Evolutionary conservation across 257 asterid species (phyloP), one percentile per base, ranked within the genome.

Genomic region (Leptodermis oblonga): DNA sequence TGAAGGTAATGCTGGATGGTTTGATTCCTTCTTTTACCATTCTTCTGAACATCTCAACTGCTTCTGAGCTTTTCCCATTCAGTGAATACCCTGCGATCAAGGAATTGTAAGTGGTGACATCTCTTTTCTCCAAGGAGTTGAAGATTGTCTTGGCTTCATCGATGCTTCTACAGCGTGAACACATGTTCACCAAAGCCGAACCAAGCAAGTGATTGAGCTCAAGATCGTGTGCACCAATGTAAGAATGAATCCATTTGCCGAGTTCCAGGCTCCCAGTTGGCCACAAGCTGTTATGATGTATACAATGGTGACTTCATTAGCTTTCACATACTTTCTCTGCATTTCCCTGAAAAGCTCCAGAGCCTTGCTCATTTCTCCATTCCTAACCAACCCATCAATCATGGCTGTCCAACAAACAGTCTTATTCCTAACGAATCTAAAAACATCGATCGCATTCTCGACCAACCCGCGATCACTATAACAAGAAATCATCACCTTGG

Each of bases 311-410:
- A 81, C 58, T 64, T 85, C 86, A 76, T 87, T 84, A 6, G 84
- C 83, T 68, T 77, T 79, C 20, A 81, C 75, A n/a, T 77, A 83
- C 46, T 73, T 78, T 63, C 59, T 78, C 75, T 79, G 87, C 90
- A 87, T 87, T 75, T 63, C 76, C 76, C 86, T 65, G 49, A 87
- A 81, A 22, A 61, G 67, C 72, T 77, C 84, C 82, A 85, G 69
- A 1, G 95, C 85, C 74, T 67, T 74, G 36, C 37, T 79, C 82
- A 76, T 77, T 69, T 86, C 82, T n/a, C 84, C 86, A 26, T 81
- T 85, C 60, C 72, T 69, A 26, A 86, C 88, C 61, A 85, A 84
- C 78, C 92, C 95, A 70, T 82, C 86, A 48, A 86, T 86, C 86
- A 85, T 65, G 5, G 84, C 82, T 1, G 89, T 84, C 86, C 85